Evolutionary conservation across 1,139 yeast species (phyloP), one percentile per base, ranked within the genome.

Genomic region (Diutina sp.): DNA sequence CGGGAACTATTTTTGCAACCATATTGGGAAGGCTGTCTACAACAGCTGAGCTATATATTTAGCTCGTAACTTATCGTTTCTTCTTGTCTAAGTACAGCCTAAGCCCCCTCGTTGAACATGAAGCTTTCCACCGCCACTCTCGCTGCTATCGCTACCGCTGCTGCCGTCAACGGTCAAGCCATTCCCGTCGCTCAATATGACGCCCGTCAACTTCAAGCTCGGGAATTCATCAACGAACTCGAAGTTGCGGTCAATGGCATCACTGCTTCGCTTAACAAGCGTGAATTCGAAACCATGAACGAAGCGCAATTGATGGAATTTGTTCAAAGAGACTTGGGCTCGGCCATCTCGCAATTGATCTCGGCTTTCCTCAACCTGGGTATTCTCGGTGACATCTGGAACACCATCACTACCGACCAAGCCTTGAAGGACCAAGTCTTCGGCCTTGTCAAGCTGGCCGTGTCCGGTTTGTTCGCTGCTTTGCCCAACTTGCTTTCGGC

Each of bases 401-500:
- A 64, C 60, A 67, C 71, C 55, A 67, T 76, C 58, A 70, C 78
- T 59, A 65, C 67, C 57, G 70, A 72, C 62, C 57, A 66, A 32
- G 66, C 64, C 29, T 67, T 76, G 58, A 65, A 61, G 56, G 51
- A 66, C 55, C 64, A 73, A 52, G 58, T 76, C 44, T 59, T 60
- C 50, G 58, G 64, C 50, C 67, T 74, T 57, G 64, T 69, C 60
- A 69, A 73, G 66, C 58, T 70, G 51, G 69, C 77, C 54, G 57
- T 75, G 58, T 66, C 67, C 60, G 69, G 72, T 56, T 73, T 73
- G 55, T 57, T 75, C 61, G 74, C 71, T 55, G 71, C 74, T 61
- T 80, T 75, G 60, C 77, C 79, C 57, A 68, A 74, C 58, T 75
- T 76, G 64, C 66, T 76, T 61, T 64, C 67, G 60, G 79, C 78